A percentile compares a stretch with the other conserved stretches of the same genome.
These are phyloP conservation scores for Potentilla sterilis DNA, from an alignment of 306 rosid genomes.

Conservation along the genomic window DNA sequence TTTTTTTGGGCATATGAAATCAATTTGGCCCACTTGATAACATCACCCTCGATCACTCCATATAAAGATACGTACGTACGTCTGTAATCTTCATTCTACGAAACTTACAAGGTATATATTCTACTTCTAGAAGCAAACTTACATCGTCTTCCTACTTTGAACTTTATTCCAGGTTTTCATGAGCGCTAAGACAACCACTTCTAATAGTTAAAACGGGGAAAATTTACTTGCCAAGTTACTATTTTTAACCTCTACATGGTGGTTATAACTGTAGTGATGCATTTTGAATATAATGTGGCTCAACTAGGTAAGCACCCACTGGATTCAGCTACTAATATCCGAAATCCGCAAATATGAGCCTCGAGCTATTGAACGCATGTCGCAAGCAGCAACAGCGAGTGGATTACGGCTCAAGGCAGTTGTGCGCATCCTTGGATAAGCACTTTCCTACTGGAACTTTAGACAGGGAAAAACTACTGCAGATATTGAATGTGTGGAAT, in stretches of 20 bases:
- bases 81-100: conserved; percentile 16
- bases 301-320: too few relatives aligned
- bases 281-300: background rate
- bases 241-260: background rate
- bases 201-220: background rate
- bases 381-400: background rate
- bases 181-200: background rate
- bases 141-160: background rate
- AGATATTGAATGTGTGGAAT: background rate
- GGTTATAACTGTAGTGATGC: background rate
- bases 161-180: conserved; percentile 10
- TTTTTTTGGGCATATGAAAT: conserved; percentile 30
- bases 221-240: background rate
- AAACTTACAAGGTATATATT: conserved; percentile 41
- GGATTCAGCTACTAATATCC: background rate
- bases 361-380: background rate
- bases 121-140: conserved; percentile 16
- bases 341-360: background rate
- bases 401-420: background rate
- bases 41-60: conserved; percentile 2
- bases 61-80: conserved; percentile 4
- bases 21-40: conserved; percentile 24
- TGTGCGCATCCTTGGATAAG: background rate
- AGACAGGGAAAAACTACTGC: background rate
- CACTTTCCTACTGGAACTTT: background rate